phyloP scores from a whole-genome alignment of 2,329 filamentous ascomycete species.

The Penicillium sp. region DNA sequence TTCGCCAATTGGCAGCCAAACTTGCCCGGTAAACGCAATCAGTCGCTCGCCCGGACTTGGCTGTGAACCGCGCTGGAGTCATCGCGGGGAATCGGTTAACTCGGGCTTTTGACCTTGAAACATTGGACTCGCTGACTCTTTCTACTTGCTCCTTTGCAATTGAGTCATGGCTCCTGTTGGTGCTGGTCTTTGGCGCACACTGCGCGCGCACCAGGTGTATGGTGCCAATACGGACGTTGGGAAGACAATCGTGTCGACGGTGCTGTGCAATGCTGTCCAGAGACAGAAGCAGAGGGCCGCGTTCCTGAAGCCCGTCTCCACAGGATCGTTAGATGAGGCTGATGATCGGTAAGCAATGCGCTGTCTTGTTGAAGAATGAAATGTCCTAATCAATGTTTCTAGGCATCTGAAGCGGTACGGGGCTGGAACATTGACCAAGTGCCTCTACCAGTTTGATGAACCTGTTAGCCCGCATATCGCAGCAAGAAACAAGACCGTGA shows the following conservation, averaged over 20 bases:
- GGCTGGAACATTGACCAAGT: slow-evolving; percentile 61
- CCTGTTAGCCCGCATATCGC: slow-evolving; percentile 81
- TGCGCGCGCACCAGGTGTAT: slow-evolving; percentile 76
- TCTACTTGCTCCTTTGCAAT: background rate
- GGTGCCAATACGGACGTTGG: slow-evolving; percentile 85
- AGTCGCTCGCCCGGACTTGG: slow-evolving; percentile 8
- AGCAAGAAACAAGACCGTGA: slow-evolving; percentile 56
- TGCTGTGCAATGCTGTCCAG: slow-evolving; percentile 69
- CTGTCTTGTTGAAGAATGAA: background rate
- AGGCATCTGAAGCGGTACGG: slow-evolving; percentile 70
- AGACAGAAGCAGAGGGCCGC: slow-evolving; percentile 57
- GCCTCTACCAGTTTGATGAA: slow-evolving; percentile 73
- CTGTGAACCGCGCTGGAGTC: slow-evolving; percentile 1
- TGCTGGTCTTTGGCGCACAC: slow-evolving; percentile 69
- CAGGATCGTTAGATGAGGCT: slow-evolving; percentile 71
- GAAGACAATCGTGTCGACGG: slow-evolving; percentile 79
- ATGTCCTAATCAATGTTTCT: slow-evolving; percentile 8
- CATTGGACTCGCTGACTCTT: background rate
- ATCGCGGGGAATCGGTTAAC: background rate
- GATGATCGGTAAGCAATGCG: slow-evolving; percentile 65
- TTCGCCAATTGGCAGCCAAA: slow-evolving; percentile 23
- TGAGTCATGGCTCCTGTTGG: slow-evolving; percentile 57
- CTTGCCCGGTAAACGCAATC: slow-evolving; percentile 14
- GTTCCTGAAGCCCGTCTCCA: slow-evolving; percentile 84
- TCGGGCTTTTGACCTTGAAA: background rate